Percentiles rank a stretch among this genome's conserved stretches.
Conservation (phyloP, 139 green algal genomes). For the Nannochloris sp. region DNA sequence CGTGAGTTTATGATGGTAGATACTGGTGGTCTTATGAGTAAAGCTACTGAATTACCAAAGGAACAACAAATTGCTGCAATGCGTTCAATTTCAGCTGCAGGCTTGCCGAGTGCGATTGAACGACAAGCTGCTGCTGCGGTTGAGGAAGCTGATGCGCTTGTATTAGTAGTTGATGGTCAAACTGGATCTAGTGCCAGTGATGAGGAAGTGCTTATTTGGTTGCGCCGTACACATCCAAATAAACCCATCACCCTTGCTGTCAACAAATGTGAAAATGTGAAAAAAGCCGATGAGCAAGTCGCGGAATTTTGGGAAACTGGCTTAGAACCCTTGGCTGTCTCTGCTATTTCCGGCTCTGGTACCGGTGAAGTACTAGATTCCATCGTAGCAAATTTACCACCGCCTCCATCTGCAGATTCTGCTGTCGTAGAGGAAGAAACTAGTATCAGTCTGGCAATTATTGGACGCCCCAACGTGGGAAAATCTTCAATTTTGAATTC, state of each 20-base stretch:
- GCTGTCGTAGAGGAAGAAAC: slow-evolving; percentile 7
- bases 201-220: slow-evolving; percentile 84
- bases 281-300: slow-evolving; percentile 61
- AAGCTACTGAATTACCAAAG: slow-evolving; percentile 54
- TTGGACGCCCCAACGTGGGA: slow-evolving; percentile 93
- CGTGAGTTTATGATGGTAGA: slow-evolving; percentile 94
- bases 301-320: slow-evolving; percentile 89
- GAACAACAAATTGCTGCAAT: slow-evolving; percentile 45
- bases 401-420: not conserved
- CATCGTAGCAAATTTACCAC: slow-evolving; percentile 10
- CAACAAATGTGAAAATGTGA: slow-evolving; percentile 95
- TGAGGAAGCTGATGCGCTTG: slow-evolving; percentile 71
- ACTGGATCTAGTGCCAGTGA: slow-evolving; percentile 66
- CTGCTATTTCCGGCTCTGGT: slow-evolving; percentile 72
- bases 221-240: slow-evolving; percentile 64
- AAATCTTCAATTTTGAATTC: slow-evolving; percentile 92
- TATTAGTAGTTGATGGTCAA: slow-evolving; percentile 91
- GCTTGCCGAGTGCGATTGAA: slow-evolving; percentile 77
- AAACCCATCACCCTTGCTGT: slow-evolving; percentile 85
- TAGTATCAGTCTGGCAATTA: slow-evolving; percentile 76
- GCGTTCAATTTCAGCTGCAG: slow-evolving; percentile 51
- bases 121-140: slow-evolving; percentile 84
- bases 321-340: slow-evolving; percentile 74
- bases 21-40: slow-evolving; percentile 85
- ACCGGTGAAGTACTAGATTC: slow-evolving; percentile 1